These are phyloP conservation scores for Pestalotiopsis sp. DNA, from an alignment of 2,329 filamentous ascomycete species.

Conservation along the genomic window DNA sequence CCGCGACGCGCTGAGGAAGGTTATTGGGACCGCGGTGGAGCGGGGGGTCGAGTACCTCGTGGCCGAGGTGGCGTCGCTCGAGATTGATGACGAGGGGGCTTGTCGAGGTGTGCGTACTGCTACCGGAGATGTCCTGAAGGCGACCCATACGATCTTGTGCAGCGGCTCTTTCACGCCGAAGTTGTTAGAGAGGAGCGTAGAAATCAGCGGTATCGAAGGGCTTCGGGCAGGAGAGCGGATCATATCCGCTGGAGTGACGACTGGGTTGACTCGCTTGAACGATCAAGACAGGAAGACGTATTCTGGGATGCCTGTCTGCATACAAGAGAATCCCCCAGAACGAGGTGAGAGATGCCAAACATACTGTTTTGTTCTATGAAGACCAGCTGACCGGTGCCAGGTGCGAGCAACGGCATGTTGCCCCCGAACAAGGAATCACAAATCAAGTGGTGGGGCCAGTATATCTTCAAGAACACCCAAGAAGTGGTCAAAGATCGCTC, in stretches of 20 bases:
- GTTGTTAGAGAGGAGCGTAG: slow-evolving; percentile 54
- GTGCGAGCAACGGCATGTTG: slow-evolving; percentile 58
- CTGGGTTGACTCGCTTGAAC: slow-evolving; percentile 58
- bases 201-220: slow-evolving; percentile 44
- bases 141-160: slow-evolving; percentile 54
- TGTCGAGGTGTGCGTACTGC: slow-evolving; percentile 52
- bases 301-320: slow-evolving; percentile 51
- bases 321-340: slow-evolving; percentile 34
- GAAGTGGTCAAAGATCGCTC: slow-evolving; percentile 53
- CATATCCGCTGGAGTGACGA: slow-evolving; percentile 60
- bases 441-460: slow-evolving; percentile 64
- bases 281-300: slow-evolving; percentile 46
- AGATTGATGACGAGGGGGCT: slow-evolving; percentile 45
- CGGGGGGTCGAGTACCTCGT: slow-evolving; percentile 62
- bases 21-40: slow-evolving; percentile 54
- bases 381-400: slow-evolving; percentile 38
- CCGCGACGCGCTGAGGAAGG: slow-evolving; percentile 55
- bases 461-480: slow-evolving; percentile 57
- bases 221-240: slow-evolving; percentile 58
- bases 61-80: slow-evolving; percentile 50
- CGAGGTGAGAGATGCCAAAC: too few species aligned
- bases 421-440: slow-evolving; percentile 53
- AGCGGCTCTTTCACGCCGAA: slow-evolving; percentile 62
- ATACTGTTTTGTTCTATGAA: too few species aligned
- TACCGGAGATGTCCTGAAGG: slow-evolving; percentile 46